phyloP scores from a whole-genome alignment of 2,329 filamentous ascomycete species.

The Aspergillus uvarum region DNA sequence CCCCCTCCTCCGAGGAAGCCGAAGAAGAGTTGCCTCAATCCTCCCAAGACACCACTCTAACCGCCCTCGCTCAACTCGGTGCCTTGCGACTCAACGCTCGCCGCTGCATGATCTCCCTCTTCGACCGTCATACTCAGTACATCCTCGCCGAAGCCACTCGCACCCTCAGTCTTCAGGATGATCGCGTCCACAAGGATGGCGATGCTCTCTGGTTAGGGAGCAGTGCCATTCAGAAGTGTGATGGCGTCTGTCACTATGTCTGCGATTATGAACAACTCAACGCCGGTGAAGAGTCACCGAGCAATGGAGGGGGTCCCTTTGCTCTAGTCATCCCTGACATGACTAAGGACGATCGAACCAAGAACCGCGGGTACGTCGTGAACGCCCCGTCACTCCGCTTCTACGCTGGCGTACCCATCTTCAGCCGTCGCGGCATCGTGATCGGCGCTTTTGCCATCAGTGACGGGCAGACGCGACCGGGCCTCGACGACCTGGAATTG shows the following conservation, averaged over 20 bases:
- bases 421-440: conserved; percentile 9
- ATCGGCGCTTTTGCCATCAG: conserved; percentile 10
- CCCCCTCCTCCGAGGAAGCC: background rate
- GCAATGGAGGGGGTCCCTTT: conserved; percentile 7
- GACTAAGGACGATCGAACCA: conserved; percentile 12
- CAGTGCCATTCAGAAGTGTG: conserved; percentile 18
- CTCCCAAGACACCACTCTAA: conserved; percentile 22
- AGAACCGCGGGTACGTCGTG: conserved; percentile 12
- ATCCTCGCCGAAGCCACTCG: conserved; percentile 31
- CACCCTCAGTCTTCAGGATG: conserved; percentile 13
- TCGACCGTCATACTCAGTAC: conserved; percentile 27
- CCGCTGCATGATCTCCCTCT: conserved; percentile 29
- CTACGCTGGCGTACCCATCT: conserved; percentile 20
- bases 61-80: conserved; percentile 30
- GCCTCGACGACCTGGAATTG: conserved; percentile 4
- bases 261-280: background rate
- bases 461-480: conserved; percentile 4
- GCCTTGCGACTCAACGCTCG: conserved; percentile 24
- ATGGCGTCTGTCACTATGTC: conserved; percentile 16
- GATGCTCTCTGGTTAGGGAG: conserved; percentile 22
- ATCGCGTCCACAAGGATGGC: conserved; percentile 8
- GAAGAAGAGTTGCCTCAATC: background rate
- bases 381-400: conserved; percentile 17
- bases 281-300: background rate
- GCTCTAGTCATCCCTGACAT: conserved; percentile 12